Conservation (phyloP, 78 protist genomes). For the Mastigamoeba balamuthi region DNA sequence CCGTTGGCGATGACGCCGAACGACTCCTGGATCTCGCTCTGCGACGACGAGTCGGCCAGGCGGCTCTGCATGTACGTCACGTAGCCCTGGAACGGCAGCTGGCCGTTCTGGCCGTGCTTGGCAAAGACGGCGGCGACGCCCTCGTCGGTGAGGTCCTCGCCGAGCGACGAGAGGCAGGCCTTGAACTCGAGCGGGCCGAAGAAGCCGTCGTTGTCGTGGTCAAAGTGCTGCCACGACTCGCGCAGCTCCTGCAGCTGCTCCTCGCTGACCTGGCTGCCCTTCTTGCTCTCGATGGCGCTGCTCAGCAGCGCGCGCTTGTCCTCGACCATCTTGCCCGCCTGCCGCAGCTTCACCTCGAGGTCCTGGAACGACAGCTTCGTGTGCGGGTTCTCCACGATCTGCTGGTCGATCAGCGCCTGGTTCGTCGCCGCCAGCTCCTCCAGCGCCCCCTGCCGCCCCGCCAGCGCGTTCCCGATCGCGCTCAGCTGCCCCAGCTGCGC, state of each 20-base stretch:
- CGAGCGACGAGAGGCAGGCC: slow-evolving; percentile 32
- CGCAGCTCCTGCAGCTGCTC: slow-evolving; percentile 47
- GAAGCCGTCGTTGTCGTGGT: slow-evolving; percentile 34
- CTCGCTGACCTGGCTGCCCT: slow-evolving; percentile 32
- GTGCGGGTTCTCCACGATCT: background rate
- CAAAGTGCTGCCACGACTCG: slow-evolving; percentile 46
- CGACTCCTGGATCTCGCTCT: slow-evolving; percentile 15
- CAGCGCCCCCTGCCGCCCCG: background rate
- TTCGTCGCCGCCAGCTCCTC: background rate
- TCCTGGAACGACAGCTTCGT: background rate
- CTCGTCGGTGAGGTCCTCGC: slow-evolving; percentile 47
- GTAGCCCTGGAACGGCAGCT: slow-evolving; percentile 32
- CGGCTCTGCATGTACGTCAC: slow-evolving; percentile 24
- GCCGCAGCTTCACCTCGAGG: background rate
- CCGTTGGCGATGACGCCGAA: slow-evolving; percentile 49
- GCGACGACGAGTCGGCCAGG: slow-evolving; percentile 19
- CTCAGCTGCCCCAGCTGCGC: background rate
- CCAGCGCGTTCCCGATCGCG: background rate
- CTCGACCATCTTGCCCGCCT: slow-evolving; percentile 31
- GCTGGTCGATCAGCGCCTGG: background rate
- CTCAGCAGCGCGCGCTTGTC: slow-evolving; percentile 29
- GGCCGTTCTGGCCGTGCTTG: slow-evolving; percentile 14
- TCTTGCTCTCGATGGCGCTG: slow-evolving; percentile 24
- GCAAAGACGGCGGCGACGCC: slow-evolving; percentile 13
- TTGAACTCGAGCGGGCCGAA: slow-evolving; percentile 37